Evolutionary conservation across 257 asterid genomes (phyloP).

Genomic region (Nicotiana otophora): DNA sequence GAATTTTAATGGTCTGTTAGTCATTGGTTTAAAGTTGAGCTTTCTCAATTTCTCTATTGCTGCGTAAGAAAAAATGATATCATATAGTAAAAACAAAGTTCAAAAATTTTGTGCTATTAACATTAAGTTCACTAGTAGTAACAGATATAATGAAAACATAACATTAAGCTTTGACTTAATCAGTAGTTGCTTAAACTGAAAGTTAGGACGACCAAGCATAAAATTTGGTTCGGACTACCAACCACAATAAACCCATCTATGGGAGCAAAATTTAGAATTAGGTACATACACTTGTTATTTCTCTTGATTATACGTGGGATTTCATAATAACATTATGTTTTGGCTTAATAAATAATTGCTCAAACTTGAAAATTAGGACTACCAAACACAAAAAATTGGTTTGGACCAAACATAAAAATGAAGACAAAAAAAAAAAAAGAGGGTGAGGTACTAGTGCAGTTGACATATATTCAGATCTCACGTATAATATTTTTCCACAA

Average conservation of each 20-base stretch:
- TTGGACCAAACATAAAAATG: background rate
- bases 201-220: too few relatives aligned
- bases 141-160: background rate
- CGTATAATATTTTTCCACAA: background rate
- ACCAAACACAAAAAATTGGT: background rate
- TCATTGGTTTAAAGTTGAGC: background rate
- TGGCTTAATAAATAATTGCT: background rate
- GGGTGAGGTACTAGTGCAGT: background rate
- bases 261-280: too few relatives aligned
- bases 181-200: background rate
- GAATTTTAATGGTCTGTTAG: background rate
- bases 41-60: too few relatives aligned
- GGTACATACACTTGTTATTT: too few relatives aligned
- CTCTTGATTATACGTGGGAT: too few relatives aligned
- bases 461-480: background rate
- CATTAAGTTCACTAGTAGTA: background rate
- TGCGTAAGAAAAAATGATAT: background rate
- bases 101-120: background rate
- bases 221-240: too few relatives aligned
- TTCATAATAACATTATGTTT: background rate
- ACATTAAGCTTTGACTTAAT: background rate
- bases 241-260: too few relatives aligned
- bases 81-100: too few relatives aligned
- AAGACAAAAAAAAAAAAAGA: too few relatives aligned
- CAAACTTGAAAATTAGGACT: background rate